Evolutionary conservation across 23 red algal species (phyloP).

Genomic region (Pyropia yezoensis): DNA sequence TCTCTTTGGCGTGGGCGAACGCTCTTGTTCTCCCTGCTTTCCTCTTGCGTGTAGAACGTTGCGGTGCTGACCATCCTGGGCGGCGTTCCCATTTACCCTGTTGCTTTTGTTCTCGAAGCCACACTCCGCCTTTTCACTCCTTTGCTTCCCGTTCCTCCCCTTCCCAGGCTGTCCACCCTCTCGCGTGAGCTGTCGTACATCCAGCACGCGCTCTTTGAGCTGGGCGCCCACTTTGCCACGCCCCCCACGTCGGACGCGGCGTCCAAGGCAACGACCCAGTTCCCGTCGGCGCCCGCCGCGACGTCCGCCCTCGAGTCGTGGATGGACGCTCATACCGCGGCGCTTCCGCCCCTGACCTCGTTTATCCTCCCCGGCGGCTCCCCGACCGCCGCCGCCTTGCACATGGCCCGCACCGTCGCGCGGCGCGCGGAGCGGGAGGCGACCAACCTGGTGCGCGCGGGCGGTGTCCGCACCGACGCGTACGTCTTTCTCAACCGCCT

Average conservation of each 20-base stretch:
- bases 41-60: too few relatives aligned
- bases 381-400: constrained; percentile 50
- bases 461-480: constrained; percentile 17
- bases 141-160: too few relatives aligned
- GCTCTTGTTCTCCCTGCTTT: too few relatives aligned
- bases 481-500: constrained; percentile 68
- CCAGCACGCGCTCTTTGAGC: constrained; percentile 66
- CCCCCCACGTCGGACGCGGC: constrained; percentile 33
- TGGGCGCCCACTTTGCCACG: constrained; percentile 72
- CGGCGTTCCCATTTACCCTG: too few relatives aligned
- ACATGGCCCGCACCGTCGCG: constrained; percentile 62
- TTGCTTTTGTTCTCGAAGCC: too few relatives aligned
- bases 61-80: too few relatives aligned
- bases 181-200: constrained; percentile 4
- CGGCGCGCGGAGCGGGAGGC: constrained; percentile 58
- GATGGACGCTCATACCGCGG: constrained; percentile 70
- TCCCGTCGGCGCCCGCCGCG: constrained; percentile 11
- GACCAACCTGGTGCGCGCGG: constrained; percentile 14
- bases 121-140: too few relatives aligned
- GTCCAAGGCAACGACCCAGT: constrained; percentile 29
- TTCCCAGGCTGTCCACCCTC: too few relatives aligned
- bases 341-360: constrained; percentile 49
- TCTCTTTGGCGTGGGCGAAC: too few relatives aligned
- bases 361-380: constrained; percentile 80
- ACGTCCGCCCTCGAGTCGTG: constrained; percentile 41